Evolutionary conservation across 164 flowering plant species (phyloP), one percentile per base, ranked within the genome.

Genomic region (Vitis amurensis): DNA sequence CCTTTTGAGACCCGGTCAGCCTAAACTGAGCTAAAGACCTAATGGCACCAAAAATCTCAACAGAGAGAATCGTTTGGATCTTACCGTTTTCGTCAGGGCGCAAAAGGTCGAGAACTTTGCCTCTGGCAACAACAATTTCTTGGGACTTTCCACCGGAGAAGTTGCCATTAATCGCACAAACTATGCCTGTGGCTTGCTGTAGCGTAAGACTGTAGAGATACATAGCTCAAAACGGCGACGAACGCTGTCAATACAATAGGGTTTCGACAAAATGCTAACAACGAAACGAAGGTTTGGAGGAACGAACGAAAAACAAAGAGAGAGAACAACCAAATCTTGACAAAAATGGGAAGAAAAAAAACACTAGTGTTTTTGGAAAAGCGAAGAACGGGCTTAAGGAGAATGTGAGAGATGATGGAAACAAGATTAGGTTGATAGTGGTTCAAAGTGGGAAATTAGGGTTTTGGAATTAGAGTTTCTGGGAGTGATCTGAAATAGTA

Each of bases 1-100:
- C 99, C 69, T 95, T 95, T 49, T 87, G 93, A 1, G 97, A 79
- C 3, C 99, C 99, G 50, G 98, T 94, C 53, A 94, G 80, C 55
- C 99, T 80, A 73, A 94, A 94, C 76, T 87, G 93, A 27, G 94
- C 95, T 67, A 94, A 68, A 8, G 98, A 91, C 30, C 99, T 78
- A 70, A 92, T 87, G 10, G 90, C 91, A 2, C 99, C 99, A 64
- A 94, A 94, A 2, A 91, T 80, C 47, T 94, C 98, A 19, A 90
- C 91, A 12, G 99, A 94, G 56, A 86, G 90, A 9, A 92, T 62
- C 1, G 96, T 92, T 70, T 91, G 98, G 66, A 94, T 76, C 87
- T 90, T 94, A 78, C 99, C 99, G 61, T 74, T 88, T 11, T 91
- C 97, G 71, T 94, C 99, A 53, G 98, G 97, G 11, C 98, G 96